Conservation (phyloP, 1,284 basidiomycete species). For the Puccinia hordei region DNA sequence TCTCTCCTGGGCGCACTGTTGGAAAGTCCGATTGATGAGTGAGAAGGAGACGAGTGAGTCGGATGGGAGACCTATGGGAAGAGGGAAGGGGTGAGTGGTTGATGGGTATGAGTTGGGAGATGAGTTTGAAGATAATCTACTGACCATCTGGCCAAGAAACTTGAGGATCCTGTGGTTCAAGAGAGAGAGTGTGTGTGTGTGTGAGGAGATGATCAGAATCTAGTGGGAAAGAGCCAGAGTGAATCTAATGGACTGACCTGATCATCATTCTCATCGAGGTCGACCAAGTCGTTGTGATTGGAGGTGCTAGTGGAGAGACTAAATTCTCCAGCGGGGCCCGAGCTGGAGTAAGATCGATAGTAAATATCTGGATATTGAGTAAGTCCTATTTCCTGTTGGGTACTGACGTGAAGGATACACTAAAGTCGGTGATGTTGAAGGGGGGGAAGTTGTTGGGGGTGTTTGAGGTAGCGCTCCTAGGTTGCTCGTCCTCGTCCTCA, state of each 20-base stretch:
- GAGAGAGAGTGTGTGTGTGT: too few relatives aligned
- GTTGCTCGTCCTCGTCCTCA: neutral
- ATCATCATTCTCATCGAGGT: constrained; percentile 3
- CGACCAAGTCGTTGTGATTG: neutral
- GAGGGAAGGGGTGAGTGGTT: neutral
- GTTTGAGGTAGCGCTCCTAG: neutral
- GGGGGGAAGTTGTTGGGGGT: constrained; percentile 4
- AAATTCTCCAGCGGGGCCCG: neutral
- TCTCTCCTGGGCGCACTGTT: constrained; percentile 34
- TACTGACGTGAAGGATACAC: constrained; percentile 21
- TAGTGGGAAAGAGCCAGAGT: neutral
- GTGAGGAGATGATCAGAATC: neutral
- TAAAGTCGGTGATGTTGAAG: constrained; percentile 7
- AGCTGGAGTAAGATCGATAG: neutral
- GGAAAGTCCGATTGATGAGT: constrained; percentile 31
- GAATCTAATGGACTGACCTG: neutral
- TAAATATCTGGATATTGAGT: too few relatives aligned
- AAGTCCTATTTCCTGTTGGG: too few relatives aligned
- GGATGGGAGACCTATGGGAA: constrained; percentile 26
- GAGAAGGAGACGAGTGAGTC: constrained; percentile 11
- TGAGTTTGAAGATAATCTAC: neutral
- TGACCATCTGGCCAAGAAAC: constrained; percentile 31
- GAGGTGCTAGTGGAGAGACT: neutral
- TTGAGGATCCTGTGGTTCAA: neutral
- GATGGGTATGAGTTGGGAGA: neutral